These are phyloP conservation scores for Picea abies DNA, from an alignment of 83 land plant species.

Conservation along the genomic window DNA sequence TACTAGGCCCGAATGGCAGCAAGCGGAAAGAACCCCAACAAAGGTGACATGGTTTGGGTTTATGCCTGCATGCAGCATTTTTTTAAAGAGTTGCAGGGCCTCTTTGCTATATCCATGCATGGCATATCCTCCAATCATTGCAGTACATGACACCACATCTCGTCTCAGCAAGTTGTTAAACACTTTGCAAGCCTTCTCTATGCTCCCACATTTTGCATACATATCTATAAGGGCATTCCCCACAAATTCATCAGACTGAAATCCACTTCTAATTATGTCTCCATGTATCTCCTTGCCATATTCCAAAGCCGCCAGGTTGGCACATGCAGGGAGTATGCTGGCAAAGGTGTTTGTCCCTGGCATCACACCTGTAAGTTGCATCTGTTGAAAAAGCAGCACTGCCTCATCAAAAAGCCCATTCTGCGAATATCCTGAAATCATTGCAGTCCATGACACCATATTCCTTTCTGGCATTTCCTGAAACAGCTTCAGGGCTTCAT, in stretches of 20 bases:
- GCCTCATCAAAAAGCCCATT: conserved; percentile 39
- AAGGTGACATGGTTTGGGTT: not conserved
- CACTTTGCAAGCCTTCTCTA: conserved; percentile 24
- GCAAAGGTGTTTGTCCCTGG: not conserved
- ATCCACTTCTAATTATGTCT: conserved; percentile 26
- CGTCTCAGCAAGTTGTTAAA: conserved; percentile 34
- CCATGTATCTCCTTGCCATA: conserved; percentile 20
- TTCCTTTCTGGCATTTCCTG: conserved; percentile 7
- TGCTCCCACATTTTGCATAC: conserved; percentile 30
- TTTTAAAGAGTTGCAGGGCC: not conserved
- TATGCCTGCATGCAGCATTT: not conserved
- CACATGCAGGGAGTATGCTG: not conserved
- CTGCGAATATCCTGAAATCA: conserved; percentile 38
- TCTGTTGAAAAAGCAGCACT: conserved; percentile 15
- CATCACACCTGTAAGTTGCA: conserved; percentile 13
- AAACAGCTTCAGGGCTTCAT: not conserved
- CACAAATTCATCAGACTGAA: conserved; percentile 22
- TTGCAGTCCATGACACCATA: conserved; percentile 42
- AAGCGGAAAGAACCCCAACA: conserved; percentile 7
- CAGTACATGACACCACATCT: conserved; percentile 50
- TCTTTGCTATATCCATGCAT: not conserved
- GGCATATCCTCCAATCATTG: conserved; percentile 29
- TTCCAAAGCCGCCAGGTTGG: not conserved
- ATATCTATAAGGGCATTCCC: conserved; percentile 30
- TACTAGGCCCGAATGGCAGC: not conserved